Percentiles rank a stretch among this genome's conserved stretches.
Conservation (phyloP, 257 asterid species). For the Nicotiana tabacum region DNA sequence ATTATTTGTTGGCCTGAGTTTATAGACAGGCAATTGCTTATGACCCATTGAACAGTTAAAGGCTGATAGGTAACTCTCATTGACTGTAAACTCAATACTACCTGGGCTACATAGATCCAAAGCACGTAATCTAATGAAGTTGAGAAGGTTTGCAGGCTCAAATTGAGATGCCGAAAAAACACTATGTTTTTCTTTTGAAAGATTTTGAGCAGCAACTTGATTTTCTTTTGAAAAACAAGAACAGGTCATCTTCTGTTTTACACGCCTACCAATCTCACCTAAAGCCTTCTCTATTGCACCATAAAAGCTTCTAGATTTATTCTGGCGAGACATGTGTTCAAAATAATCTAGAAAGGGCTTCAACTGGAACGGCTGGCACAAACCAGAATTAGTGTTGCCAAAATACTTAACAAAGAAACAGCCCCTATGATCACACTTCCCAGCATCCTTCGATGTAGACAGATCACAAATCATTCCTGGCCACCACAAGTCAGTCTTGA, state of each 20-base stretch:
- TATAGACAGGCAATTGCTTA: constrained; percentile 48
- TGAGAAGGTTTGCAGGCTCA: constrained; percentile 41
- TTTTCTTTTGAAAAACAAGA: constrained; percentile 46
- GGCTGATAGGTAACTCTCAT: constrained; percentile 48
- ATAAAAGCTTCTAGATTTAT: constrained; percentile 38
- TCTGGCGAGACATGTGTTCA: constrained; percentile 41
- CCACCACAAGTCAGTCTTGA: constrained; percentile 70
- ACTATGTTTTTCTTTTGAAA: constrained; percentile 15
- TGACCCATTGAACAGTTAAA: constrained; percentile 70
- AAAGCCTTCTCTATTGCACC: constrained; percentile 66
- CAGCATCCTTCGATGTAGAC: constrained; percentile 19
- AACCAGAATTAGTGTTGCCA: constrained; percentile 38
- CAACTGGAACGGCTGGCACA: constrained; percentile 47
- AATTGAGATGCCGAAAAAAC: constrained; percentile 37
- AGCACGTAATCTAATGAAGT: constrained; percentile 40
- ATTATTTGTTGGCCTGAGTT: constrained; percentile 34
- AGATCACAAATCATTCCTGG: constrained; percentile 69
- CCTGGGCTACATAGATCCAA: constrained; percentile 25
- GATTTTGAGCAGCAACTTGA: constrained; percentile 15
- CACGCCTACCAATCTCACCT: constrained; percentile 47
- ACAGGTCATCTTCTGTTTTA: constrained; percentile 63
- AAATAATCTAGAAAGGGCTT: constrained; percentile 65
- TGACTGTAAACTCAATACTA: constrained; percentile 37
- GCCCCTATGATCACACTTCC: constrained; percentile 23
- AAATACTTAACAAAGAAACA: constrained; percentile 46